phyloP scores from a whole-genome alignment of 1,284 basidiomycete genomes.

The Leccinum griseonigrum region DNA sequence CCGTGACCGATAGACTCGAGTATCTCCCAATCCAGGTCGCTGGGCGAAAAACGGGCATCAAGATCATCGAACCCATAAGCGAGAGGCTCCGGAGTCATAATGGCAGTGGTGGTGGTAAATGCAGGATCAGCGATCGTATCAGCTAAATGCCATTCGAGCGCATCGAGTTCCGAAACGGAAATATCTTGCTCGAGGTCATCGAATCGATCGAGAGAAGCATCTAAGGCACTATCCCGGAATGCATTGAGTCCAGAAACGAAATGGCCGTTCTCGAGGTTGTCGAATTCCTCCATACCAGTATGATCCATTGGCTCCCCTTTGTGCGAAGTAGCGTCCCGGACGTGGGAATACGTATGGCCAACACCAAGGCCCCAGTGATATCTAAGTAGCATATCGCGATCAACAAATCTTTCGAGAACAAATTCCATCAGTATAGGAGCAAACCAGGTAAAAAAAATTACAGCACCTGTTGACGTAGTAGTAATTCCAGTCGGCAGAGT shows the following conservation, averaged over 20 bases:
- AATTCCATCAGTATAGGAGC: not conserved
- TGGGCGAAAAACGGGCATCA: not conserved
- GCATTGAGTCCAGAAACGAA: no score
- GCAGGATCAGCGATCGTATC: not conserved
- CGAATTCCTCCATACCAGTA: not conserved
- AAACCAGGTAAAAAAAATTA: not conserved
- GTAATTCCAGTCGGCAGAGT: not conserved
- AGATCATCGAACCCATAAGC: not conserved
- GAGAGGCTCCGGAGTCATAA: not conserved
- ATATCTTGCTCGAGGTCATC: not conserved
- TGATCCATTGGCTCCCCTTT: not conserved
- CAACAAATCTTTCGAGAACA: conserved; percentile 3
- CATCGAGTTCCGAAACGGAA: not conserved
- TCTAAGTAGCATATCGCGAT: conserved; percentile 6
- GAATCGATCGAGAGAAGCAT: not conserved
- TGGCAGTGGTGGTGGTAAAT: no score
- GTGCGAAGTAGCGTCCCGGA: not conserved
- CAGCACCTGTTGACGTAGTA: not conserved
- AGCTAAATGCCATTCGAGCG: not conserved
- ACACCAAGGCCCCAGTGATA: not conserved
- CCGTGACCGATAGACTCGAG: not conserved
- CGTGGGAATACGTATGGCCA: conserved; percentile 2
- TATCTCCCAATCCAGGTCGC: not conserved
- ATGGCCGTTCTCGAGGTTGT: no score
- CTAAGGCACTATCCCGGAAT: no score